A percentile compares a stretch with the other conserved stretches of the same genome.
These are phyloP conservation scores for Pisolithus thermaeus DNA, from an alignment of 1,284 basidiomycete genomes.

Conservation along the genomic window DNA sequence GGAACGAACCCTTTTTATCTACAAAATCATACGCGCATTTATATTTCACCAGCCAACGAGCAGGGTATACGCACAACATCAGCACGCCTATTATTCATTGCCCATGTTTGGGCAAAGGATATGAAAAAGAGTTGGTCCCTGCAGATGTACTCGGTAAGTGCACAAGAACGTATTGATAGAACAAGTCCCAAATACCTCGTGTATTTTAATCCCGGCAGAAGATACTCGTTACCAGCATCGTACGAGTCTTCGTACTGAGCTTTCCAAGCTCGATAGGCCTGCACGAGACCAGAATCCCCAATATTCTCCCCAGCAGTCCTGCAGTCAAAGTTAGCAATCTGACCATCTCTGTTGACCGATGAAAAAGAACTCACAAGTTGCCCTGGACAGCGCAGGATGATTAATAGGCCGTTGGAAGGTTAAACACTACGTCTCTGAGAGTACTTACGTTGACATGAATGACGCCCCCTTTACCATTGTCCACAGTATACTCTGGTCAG, in stretches of 20 bases:
- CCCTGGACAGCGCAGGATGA: slow-evolving; percentile 40
- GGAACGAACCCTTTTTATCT: slow-evolving; percentile 75
- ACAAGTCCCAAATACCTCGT: slow-evolving; percentile 41
- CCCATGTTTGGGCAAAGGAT: slow-evolving; percentile 77
- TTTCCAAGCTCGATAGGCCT: slow-evolving; percentile 87
- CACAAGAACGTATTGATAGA: not conserved
- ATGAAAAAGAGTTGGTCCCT: slow-evolving; percentile 92
- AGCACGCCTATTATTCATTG: slow-evolving; percentile 66
- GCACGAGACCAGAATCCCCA: slow-evolving; percentile 81
- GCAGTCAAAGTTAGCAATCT: slow-evolving; percentile 8
- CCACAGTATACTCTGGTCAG: slow-evolving; percentile 65
- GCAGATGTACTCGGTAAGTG: not conserved
- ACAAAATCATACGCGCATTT: slow-evolving; percentile 10
- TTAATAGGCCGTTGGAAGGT: not conserved
- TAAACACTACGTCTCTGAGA: not conserved
- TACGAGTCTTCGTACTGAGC: slow-evolving; percentile 52
- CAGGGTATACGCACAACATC: slow-evolving; percentile 47
- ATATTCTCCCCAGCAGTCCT: slow-evolving; percentile 89
- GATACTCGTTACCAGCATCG: slow-evolving; percentile 56
- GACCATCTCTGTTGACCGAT: not conserved
- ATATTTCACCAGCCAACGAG: slow-evolving; percentile 19
- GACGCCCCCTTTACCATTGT: slow-evolving; percentile 79
- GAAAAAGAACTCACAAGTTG: slow-evolving; percentile 50
- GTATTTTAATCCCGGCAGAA: slow-evolving; percentile 80
- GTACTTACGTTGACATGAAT: slow-evolving; percentile 79